phyloP scores from a whole-genome alignment of 768 basidiomycete genomes.

The Chiua virens region DNA sequence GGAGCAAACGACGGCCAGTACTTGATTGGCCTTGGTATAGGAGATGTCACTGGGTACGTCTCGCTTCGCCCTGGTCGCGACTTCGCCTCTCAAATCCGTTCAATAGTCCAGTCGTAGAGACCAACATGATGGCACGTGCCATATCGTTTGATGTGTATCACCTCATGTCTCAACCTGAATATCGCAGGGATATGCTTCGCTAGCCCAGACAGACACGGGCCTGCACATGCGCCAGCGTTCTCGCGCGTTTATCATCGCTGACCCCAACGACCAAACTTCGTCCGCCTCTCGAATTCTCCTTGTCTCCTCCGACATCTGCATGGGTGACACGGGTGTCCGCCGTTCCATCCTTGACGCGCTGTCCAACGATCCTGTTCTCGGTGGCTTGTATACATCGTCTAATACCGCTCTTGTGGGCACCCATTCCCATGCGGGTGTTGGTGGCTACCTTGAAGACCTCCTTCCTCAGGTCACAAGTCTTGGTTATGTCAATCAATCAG shows the following conservation, averaged over 20 bases:
- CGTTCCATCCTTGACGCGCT: slow-evolving; percentile 64
- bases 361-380: slow-evolving; percentile 46
- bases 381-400: slow-evolving; percentile 62
- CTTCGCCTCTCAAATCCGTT: neutral
- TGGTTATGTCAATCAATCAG: slow-evolving; percentile 71
- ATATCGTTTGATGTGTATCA: neutral
- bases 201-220: slow-evolving; percentile 68
- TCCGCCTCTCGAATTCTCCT: slow-evolving; percentile 66
- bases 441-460: slow-evolving; percentile 76
- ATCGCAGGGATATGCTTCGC: slow-evolving; percentile 62
- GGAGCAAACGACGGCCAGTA: slow-evolving; percentile 18
- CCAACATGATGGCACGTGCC: slow-evolving; percentile 71
- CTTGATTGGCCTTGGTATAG: slow-evolving; percentile 40
- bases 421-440: slow-evolving; percentile 75
- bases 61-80: neutral
- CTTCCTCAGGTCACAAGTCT: slow-evolving; percentile 74
- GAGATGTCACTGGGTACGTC: slow-evolving; percentile 72
- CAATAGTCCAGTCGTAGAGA: slow-evolving; percentile 71
- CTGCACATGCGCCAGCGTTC: slow-evolving; percentile 79
- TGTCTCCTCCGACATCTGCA: slow-evolving; percentile 81
- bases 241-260: slow-evolving; percentile 75
- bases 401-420: slow-evolving; percentile 78
- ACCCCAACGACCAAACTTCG: slow-evolving; percentile 27
- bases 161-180: neutral
- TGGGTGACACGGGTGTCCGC: slow-evolving; percentile 78